Base-by-base conservation (phyloP, 164 flowering plant species). In the Akebia trifoliata region DNA sequence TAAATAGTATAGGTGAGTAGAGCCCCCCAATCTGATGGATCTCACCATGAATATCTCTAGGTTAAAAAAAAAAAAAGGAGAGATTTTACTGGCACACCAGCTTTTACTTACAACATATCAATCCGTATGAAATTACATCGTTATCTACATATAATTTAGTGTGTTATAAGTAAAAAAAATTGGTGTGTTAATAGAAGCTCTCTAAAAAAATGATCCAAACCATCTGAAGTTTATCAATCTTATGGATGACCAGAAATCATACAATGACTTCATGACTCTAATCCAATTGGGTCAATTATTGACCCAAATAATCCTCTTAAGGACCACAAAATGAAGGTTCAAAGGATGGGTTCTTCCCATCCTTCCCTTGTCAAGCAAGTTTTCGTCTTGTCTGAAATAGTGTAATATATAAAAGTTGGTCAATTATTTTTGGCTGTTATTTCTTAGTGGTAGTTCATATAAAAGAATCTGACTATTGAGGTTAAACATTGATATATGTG, bases 381-480 rank as follows among this genome's bases (percentile, higher is more conserved):
- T 42, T 31, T 6, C 25, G 20, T 59, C 34, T 37, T 39, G 35
- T 38, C 43, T 39, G 20, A 59, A 38, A 18, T 25, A 28, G 22
- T n/a, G 2, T 26, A 25, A 22, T 28, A 28, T 39, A 44, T 57
- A 17, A 6, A 52, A 11, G 25, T 20, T 8, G 38, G 38, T 26
- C 3, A 32, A 34, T 22, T 28, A 4, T 26, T 24, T 24, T 8
- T 37, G 30, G 3, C 15, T 45, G 51, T 40, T n/a, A 54, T 47
- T 44, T 32, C 60, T 30, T 7, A 49, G 2, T 22, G 30, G 54
- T 29, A 57, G 24, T 29, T 29, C 31, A 37, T 36, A 53, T 10
- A 57, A 58, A 70, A 68, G 84, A 77, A 78, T 77, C 73, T 61
- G 59, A 74, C 50, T 48, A 68, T 61, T 46, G 63, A 58, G 61